A percentile compares a stretch with the other conserved stretches of the same genome.
phyloP scores from a whole-genome alignment of 129 eudicot species.

The Saussurea involucrata region DNA sequence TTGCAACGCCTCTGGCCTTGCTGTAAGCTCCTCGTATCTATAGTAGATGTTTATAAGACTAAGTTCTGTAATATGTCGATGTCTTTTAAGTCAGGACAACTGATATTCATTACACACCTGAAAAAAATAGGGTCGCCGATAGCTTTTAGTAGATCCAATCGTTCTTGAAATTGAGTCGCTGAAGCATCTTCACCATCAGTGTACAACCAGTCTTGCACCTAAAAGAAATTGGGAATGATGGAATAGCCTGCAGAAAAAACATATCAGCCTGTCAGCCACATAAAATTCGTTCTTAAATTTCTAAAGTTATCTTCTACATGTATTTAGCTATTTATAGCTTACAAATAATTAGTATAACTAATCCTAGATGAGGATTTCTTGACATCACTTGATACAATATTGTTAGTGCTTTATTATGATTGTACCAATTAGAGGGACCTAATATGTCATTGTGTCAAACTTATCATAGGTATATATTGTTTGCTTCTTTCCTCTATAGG shows the following conservation, averaged over 20 bases:
- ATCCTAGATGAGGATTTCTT: too few species aligned
- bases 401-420: too few species aligned
- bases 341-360: too few species aligned
- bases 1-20: conserved; percentile 80
- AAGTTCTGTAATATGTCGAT: conserved; percentile 8
- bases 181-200: conserved; percentile 99
- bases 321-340: too few species aligned
- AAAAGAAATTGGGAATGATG: conserved; percentile 55
- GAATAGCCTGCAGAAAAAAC: conserved; percentile 64
- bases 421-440: too few species aligned
- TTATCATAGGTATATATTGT: too few species aligned
- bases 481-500: too few species aligned
- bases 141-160: conserved; percentile 63
- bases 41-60: conserved; percentile 12
- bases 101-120: conserved; percentile 44
- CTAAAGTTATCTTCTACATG: too few species aligned
- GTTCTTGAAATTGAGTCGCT: conserved; percentile 81
- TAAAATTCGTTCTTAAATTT: too few species aligned
- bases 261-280: not conserved
- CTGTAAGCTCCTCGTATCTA: conserved; percentile 79
- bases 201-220: conserved; percentile 99
- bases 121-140: conserved; percentile 92
- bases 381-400: too few species aligned
- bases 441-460: too few species aligned
- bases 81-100: conserved; percentile 3